Base-by-base conservation (phyloP, 768 basidiomycete species). In the Psilocybe cubensis region DNA sequence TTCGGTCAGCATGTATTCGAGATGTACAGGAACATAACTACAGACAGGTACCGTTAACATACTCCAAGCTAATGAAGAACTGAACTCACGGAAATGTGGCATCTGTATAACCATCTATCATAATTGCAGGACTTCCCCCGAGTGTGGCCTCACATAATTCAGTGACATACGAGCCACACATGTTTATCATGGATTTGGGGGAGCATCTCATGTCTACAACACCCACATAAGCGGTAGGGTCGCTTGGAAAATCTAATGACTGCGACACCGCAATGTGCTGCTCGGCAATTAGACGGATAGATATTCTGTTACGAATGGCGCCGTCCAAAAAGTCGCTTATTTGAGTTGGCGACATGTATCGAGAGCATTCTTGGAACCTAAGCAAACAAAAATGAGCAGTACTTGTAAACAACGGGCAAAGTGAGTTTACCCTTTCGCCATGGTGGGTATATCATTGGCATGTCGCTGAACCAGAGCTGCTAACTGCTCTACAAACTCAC, bases 1-100 rank as follows among this genome's bases (percentile, higher is more conserved):
- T 70, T 96, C 94, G 2, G 94, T 96, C 52, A 94, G 75, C 63
- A 94, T 91, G 68, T 95, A 96, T 70, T 96, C 94, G 31, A 96
- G 80, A 68, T 96, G 94, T 1, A 93, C 89, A 3, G 94, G 92
- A 35, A 95, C 85, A 66, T 93, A 94, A 23, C 92, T 93, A 65
- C 40, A 38, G 38, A 35, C 5, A 17, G 45, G n/a, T 11, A 28
- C n/a, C 7, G 23, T 62, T 21, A 45, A 31, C 23, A 33, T 62
- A 58, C 47, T 42, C 43, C n/a, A 49, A 27, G 23, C 21, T 24
- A 43, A 14, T 43, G 33, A 17, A 21, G 25, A 44, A 40, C 28
- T n/a, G 20, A 23, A 81, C 91, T 73, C 70, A 93, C 92, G 90
- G 83, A 70, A 94, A 94, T 1, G 86, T 88, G 24, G 86, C 81